Conservation (phyloP, 2,329 filamentous ascomycete genomes). For the Botryosphaeria agaves region DNA sequence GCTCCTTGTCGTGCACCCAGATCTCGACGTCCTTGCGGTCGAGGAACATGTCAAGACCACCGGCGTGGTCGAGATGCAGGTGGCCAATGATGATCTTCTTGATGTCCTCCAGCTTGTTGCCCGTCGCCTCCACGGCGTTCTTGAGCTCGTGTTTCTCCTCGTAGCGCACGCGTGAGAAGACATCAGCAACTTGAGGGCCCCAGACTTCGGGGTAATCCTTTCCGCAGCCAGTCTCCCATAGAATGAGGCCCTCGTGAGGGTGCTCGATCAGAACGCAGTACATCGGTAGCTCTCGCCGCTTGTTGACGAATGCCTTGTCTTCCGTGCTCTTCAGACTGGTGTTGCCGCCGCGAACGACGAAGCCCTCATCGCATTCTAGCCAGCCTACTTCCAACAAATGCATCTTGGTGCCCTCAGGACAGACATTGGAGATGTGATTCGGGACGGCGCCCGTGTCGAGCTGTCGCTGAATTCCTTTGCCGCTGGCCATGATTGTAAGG, state of each 20-base stretch:
- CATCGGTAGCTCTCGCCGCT: slow-evolving; percentile 23
- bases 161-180: slow-evolving; percentile 15
- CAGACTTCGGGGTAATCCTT: slow-evolving; percentile 22
- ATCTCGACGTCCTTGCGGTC: slow-evolving; percentile 17
- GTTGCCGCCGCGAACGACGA: slow-evolving; percentile 24
- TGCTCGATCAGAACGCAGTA: slow-evolving; percentile 27
- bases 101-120: slow-evolving; percentile 15
- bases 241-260: slow-evolving; percentile 24
- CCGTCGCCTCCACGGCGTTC: slow-evolving; percentile 16
- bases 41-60: slow-evolving; percentile 15
- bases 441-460: slow-evolving; percentile 14
- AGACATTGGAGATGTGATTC: slow-evolving; percentile 16
- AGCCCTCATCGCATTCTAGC: slow-evolving; percentile 29
- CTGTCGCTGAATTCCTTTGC: slow-evolving; percentile 14
- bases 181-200: slow-evolving; percentile 14
- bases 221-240: slow-evolving; percentile 28
- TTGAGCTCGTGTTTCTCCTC: slow-evolving; percentile 16
- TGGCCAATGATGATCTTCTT: slow-evolving; percentile 20
- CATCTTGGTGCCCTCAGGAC: slow-evolving; percentile 28
- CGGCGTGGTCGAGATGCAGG: slow-evolving; percentile 18
- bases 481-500: no score
- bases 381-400: slow-evolving; percentile 27
- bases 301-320: slow-evolving; percentile 20
- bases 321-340: slow-evolving; percentile 16
- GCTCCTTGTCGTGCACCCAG: slow-evolving; percentile 16